Conservation (phyloP, 352 stramenopile species). For the Thalassiosira sp. region DNA sequence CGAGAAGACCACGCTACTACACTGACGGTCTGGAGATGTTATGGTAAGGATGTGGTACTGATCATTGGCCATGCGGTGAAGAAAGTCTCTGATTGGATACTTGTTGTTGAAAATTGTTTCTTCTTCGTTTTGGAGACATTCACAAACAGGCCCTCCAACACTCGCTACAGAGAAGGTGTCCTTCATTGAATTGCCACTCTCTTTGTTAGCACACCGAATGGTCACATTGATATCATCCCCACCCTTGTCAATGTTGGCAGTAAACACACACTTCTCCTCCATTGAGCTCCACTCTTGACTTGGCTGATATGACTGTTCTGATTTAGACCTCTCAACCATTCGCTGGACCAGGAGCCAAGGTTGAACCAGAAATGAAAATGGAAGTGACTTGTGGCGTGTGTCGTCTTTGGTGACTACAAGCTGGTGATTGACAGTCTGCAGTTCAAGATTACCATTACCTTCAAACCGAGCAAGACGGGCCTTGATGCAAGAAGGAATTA, state of each 20-base stretch:
- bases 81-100: conserved; percentile 10
- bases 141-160: conserved; percentile 20
- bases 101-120: conserved; percentile 15
- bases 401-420: not conserved
- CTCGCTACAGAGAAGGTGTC: conserved; percentile 7
- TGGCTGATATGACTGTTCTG: conserved; percentile 4
- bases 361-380: not conserved
- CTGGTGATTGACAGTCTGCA: not conserved
- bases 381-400: not conserved
- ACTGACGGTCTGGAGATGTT: not conserved
- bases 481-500: not conserved
- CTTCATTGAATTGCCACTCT: conserved; percentile 29
- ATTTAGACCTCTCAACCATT: conserved; percentile 16
- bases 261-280: conserved; percentile 18
- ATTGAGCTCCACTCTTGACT: conserved; percentile 16
- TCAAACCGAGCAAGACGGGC: not conserved
- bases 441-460: not conserved
- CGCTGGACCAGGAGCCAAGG: not conserved
- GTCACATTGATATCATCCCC: conserved; percentile 7
- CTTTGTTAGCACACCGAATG: conserved; percentile 8
- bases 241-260: conserved; percentile 15
- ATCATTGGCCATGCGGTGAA: not conserved
- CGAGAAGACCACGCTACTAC: not conserved
- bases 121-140: conserved; percentile 16
- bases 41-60: not conserved